Base-by-base conservation (phyloP, 805 yeast species). In the Saccharomycopsis amapae region DNA sequence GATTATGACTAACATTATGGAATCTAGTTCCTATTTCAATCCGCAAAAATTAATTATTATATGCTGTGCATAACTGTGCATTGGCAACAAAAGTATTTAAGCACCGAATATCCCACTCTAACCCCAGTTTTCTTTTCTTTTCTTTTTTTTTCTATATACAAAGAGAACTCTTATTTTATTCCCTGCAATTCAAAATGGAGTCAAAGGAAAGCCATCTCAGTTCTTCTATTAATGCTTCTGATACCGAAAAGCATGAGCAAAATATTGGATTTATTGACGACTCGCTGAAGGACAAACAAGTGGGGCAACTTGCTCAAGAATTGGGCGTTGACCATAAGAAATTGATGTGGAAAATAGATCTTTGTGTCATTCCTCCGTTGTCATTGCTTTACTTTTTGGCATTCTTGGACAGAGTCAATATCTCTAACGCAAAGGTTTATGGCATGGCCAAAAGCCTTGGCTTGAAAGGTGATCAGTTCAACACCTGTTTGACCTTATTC, bases 341-440 rank as follows among this genome's bases (percentile, higher is more conserved):
- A 53, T 63, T 83, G 35, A 75, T 77, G 76, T 65, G 75, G 70
- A 82, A 80, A 54, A 67, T 80, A 28, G 90, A 83, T 56, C 39
- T 76, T 2, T 73, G 83, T 45, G 78, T 83, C 35, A 77, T 82
- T 18, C 85, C 87, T 3, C 54, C 54, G 12, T 81, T 85, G 53
- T 77, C 87, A 57, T 56, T 84, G 24, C 67, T 85, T 38, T 85
- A 85, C 57, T 76, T 85, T 61, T 70, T 85, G 51, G 81, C 90
- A 1, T 85, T 85, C 58, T 64, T 85, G 57, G 94, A 85, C 60
- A 71, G 94, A 61, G 89, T 85, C 48, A 85, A 85, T 60, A 82
- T 85, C 51, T 78, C 89, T 25, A 85, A 85, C 62, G 94, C 95
- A 5, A 78, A 78, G 49, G 73, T 81, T 45, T 84, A 83, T 57